A percentile compares a stretch with the other conserved stretches of the same genome.
Evolutionary conservation across 257 asterid genomes (phyloP).

Genomic region (Rauvolfia tetraphylla): DNA sequence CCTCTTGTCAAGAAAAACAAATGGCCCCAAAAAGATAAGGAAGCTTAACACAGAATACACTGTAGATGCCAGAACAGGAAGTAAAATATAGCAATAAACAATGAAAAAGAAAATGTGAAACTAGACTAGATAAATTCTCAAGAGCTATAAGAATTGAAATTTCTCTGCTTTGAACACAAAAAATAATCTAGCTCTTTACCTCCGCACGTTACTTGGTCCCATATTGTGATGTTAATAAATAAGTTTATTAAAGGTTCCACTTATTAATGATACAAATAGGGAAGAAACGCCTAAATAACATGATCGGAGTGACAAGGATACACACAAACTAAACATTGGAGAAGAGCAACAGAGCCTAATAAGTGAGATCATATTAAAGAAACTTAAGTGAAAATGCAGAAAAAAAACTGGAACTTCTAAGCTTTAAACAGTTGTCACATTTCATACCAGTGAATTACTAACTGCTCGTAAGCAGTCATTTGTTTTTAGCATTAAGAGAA

Average conservation of each 20-base stretch:
- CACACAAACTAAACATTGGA: not conserved
- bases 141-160: not conserved
- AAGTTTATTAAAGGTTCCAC: not conserved
- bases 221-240: not conserved
- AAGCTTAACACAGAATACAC: not conserved
- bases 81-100: not conserved
- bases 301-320: not conserved
- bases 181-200: no score
- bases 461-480: constrained; percentile 94
- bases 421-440: not conserved
- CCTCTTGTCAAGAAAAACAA: not conserved
- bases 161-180: no score
- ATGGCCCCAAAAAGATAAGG: not conserved
- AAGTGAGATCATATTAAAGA: not conserved
- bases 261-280: no score
- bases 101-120: not conserved
- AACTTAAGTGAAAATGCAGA: not conserved
- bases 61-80: not conserved
- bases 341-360: not conserved
- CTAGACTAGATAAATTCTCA: not conserved
- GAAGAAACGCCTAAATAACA: no score
- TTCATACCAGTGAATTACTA: constrained; percentile 78
- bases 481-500: constrained; percentile 90
- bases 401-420: constrained; percentile 1
- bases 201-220: not conserved